These are phyloP conservation scores for Brassica balearica DNA, from an alignment of 441 rosid genomes.

Conservation along the genomic window DNA sequence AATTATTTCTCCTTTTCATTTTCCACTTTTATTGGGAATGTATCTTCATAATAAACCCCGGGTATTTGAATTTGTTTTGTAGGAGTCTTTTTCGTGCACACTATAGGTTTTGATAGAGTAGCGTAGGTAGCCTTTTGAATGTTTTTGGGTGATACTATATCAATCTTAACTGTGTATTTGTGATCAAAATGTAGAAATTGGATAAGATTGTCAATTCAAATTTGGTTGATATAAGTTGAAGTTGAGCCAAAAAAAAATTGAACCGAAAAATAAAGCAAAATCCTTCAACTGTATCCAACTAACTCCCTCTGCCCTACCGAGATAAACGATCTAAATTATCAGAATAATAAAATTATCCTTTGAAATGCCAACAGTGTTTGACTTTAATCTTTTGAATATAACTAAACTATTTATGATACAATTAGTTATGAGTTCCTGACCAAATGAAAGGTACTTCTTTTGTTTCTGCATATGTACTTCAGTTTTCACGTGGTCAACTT, in stretches of 20 bases:
- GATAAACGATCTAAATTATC: conserved; percentile 1
- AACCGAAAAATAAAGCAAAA: background rate
- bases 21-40: background rate
- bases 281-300: conserved; percentile 30
- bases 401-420: background rate
- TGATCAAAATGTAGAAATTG: too few relatives aligned
- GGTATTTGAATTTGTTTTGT: too few relatives aligned
- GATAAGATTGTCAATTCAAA: too few relatives aligned
- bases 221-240: too few relatives aligned
- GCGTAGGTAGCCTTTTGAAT: too few relatives aligned
- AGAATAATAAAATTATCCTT: background rate
- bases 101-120: too few relatives aligned
- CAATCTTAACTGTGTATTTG: too few relatives aligned
- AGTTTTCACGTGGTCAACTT: conserved; percentile 31
- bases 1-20: background rate
- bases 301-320: conserved; percentile 22
- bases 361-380: background rate
- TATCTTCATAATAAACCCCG: background rate
- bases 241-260: too few relatives aligned
- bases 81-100: too few relatives aligned
- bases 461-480: conserved; percentile 35
- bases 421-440: background rate
- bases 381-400: background rate
- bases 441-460: conserved; percentile 21
- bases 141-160: too few relatives aligned